Evolutionary conservation across 2,329 filamentous ascomycete genomes (phyloP).

Genomic region (Trichoderma afroharzianum): DNA sequence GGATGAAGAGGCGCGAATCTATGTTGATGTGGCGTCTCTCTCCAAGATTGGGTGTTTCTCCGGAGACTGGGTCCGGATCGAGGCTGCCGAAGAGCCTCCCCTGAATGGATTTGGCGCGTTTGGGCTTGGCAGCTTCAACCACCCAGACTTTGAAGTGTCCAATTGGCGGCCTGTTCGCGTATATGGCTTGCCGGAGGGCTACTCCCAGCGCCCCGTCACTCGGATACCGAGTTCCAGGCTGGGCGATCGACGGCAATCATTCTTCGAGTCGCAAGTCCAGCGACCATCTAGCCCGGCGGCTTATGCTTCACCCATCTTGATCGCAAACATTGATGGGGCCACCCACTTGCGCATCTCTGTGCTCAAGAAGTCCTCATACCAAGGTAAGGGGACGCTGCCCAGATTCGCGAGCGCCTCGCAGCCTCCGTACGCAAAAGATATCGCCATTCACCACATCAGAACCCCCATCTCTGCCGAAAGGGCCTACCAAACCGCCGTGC

Average conservation of each 20-base stretch:
- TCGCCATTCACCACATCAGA: constrained; percentile 82
- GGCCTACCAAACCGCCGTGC: constrained; percentile 77
- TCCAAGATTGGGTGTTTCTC: constrained; percentile 94
- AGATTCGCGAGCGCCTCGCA: constrained; percentile 54
- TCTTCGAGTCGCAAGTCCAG: constrained; percentile 66
- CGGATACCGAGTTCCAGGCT: constrained; percentile 56
- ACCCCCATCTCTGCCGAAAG: constrained; percentile 86
- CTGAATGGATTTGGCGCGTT: constrained; percentile 63
- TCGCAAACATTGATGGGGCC: constrained; percentile 79
- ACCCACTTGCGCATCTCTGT: constrained; percentile 76
- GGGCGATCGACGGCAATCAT: constrained; percentile 53
- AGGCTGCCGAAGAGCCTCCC: constrained; percentile 71
- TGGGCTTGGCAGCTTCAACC: constrained; percentile 61
- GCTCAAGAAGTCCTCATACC: constrained; percentile 52
- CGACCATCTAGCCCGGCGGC: constrained; percentile 56
- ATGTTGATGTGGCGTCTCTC: constrained; percentile 81
- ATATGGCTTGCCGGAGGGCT: constrained; percentile 80
- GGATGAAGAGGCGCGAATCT: constrained; percentile 85
- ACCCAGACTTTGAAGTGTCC: constrained; percentile 52
- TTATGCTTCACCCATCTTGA: constrained; percentile 80
- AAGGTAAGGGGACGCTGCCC: constrained; percentile 50
- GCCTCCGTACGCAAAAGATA: constrained; percentile 65
- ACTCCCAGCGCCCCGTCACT: constrained; percentile 57
- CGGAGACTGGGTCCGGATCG: constrained; percentile 90
- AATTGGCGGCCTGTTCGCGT: constrained; percentile 83